These are phyloP conservation scores for Zhuliangozyma blackwelliae DNA, from an alignment of 1,139 yeast species.

Conservation along the genomic window DNA sequence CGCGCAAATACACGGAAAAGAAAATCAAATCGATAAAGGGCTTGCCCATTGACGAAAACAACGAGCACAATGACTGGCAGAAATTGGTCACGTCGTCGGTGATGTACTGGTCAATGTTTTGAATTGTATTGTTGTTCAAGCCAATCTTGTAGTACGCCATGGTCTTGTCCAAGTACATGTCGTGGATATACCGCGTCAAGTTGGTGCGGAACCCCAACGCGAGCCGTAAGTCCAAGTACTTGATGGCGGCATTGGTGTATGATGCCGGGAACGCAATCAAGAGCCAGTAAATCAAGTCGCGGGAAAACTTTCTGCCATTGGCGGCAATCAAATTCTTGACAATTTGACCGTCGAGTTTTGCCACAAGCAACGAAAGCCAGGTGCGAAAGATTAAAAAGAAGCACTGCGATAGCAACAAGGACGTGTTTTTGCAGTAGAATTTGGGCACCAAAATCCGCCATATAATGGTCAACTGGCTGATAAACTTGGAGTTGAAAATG, in stretches of 20 bases:
- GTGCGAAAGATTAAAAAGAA: slow-evolving; percentile 76
- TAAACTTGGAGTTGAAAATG: slow-evolving; percentile 60
- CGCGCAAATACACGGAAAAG: slow-evolving; percentile 79
- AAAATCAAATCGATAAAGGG: slow-evolving; percentile 87
- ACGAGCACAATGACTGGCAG: slow-evolving; percentile 76
- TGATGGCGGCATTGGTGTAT: slow-evolving; percentile 87
- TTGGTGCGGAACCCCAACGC: slow-evolving; percentile 84
- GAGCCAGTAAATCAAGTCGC: slow-evolving; percentile 84
- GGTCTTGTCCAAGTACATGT: slow-evolving; percentile 75
- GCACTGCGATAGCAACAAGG: slow-evolving; percentile 66
- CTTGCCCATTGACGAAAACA: slow-evolving; percentile 86
- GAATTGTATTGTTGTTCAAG: slow-evolving; percentile 41
- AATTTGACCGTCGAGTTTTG: slow-evolving; percentile 87
- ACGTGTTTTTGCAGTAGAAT: slow-evolving; percentile 62
- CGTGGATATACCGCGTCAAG: slow-evolving; percentile 83
- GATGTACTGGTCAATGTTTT: slow-evolving; percentile 69
- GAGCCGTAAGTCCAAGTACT: slow-evolving; percentile 70
- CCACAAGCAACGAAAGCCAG: slow-evolving; percentile 80
- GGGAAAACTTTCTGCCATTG: slow-evolving; percentile 66
- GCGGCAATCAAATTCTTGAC: slow-evolving; percentile 87
- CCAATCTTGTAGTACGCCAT: slow-evolving; percentile 78
- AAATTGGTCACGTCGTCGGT: slow-evolving; percentile 82
- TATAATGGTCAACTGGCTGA: slow-evolving; percentile 69
- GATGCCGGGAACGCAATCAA: slow-evolving; percentile 90
- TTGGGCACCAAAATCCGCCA: slow-evolving; percentile 83